Conservation (phyloP, 2,329 filamentous ascomycete genomes). For the Fusarium xylarioides region DNA sequence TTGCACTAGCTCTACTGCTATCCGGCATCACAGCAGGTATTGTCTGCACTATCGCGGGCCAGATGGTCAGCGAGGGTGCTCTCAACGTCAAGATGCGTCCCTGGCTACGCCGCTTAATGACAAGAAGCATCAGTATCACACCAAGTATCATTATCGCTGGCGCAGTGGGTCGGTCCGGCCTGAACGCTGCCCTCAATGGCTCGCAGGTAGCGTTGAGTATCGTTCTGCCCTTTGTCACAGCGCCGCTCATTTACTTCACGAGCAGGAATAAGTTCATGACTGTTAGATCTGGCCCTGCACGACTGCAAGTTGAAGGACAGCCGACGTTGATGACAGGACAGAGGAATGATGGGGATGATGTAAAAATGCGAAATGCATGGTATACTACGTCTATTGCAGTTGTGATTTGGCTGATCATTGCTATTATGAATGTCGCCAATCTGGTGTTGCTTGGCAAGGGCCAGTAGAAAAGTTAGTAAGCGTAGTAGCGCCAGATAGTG, state of each 20-base stretch:
- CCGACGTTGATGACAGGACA: background rate
- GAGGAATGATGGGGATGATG: background rate
- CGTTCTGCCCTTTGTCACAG: constrained; percentile 82
- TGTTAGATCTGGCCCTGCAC: constrained; percentile 49
- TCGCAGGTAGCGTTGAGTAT: constrained; percentile 82
- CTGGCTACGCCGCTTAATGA: constrained; percentile 82
- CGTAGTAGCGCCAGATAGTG: accelerated
- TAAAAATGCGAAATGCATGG: constrained; percentile 79
- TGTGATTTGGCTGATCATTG: constrained; percentile 77
- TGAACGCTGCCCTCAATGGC: constrained; percentile 77
- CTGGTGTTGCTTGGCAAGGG: constrained; percentile 57
- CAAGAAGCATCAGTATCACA: constrained; percentile 80
- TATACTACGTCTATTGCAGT: constrained; percentile 63
- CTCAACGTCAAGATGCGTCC: constrained; percentile 71
- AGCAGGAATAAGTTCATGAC: constrained; percentile 83
- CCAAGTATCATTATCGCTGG: constrained; percentile 86
- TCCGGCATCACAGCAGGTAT: constrained; percentile 85
- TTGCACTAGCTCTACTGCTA: constrained; percentile 81
- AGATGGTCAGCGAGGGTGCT: constrained; percentile 88
- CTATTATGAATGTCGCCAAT: constrained; percentile 81
- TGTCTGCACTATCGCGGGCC: constrained; percentile 87
- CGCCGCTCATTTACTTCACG: constrained; percentile 87
- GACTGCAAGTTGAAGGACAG: background rate
- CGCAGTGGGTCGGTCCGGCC: constrained; percentile 75
- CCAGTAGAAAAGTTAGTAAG: accelerated